Base-by-base conservation (phyloP, 805 yeast species). In the Millerozyma acaciae region DNA sequence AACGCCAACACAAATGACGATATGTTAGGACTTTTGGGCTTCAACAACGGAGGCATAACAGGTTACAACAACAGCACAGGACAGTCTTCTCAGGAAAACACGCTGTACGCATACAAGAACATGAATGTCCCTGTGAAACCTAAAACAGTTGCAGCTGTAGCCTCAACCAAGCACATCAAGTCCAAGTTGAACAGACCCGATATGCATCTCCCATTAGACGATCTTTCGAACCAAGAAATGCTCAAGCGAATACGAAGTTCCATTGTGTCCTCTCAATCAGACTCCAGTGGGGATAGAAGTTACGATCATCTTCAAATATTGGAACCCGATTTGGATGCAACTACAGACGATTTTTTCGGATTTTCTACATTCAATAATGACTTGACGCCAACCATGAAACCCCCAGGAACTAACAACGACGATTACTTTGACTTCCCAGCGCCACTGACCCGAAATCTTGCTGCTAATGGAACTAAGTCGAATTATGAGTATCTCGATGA, bases 311-410 rank as follows among this genome's bases (percentile, higher is more conserved):
- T 36, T 35, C 27, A 43, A 28, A 28, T 37, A 23, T 21, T 35
- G 32, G 45, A 50, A 36, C 39, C 51, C 2, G 52, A 45, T 28
- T 31, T 42, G n/a, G 45, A 42, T 12, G 23, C 37, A 15, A 17
- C 21, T 10, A 43, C 34, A 8, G 36, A 40, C 6, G 31, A 30
- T 19, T 38, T 34, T 6, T 33, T 34, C 12, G 26, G 16, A 13
- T 30, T 27, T 16, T 26, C 15, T 13, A 13, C 32, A 22, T 14
- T 39, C 40, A 30, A 32, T 21, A 17, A 34, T 31, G 48, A 46
- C 28, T 38, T 58, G 9, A 60, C 66, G 3, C 66, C 65, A 3
- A 43, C 49, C 5, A 54, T 58, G 58, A 52, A 52, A 23, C 63
- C 64, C 0, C 65, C 66, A 2, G 54, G 51, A 10, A 20, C 42